Evolutionary conservation across 805 yeast species (phyloP).

Genomic region (Ogataea ramenticola): DNA sequence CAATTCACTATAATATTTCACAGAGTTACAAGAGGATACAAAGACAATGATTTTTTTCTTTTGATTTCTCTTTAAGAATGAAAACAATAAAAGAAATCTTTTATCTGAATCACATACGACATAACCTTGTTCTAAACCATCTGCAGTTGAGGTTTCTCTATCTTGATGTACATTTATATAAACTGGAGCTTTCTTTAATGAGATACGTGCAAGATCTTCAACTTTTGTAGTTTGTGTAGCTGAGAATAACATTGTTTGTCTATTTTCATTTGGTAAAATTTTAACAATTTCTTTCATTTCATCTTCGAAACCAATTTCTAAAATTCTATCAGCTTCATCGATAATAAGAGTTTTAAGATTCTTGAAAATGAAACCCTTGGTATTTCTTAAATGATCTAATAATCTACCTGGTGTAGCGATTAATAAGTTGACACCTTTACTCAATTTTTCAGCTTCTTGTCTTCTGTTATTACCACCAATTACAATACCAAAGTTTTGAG

Average conservation of each 20-base stretch:
- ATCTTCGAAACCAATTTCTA: constrained; percentile 97
- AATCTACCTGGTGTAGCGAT: constrained; percentile 98
- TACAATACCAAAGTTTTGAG: constrained; percentile 93
- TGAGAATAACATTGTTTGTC: constrained; percentile 97
- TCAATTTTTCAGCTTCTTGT: constrained; percentile 92
- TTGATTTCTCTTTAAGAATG: constrained; percentile 86
- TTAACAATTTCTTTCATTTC: constrained; percentile 97
- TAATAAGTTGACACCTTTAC: constrained; percentile 87
- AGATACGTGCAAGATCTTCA: constrained; percentile 95
- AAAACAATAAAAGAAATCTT: constrained; percentile 81
- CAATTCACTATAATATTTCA: constrained; percentile 91
- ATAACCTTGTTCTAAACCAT: constrained; percentile 96
- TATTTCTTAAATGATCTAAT: constrained; percentile 93
- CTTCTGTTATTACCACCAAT: constrained; percentile 98
- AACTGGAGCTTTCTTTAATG: constrained; percentile 86
- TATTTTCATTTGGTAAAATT: constrained; percentile 83
- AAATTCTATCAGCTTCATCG: constrained; percentile 97
- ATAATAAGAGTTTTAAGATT: constrained; percentile 89
- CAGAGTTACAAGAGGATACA: constrained; percentile 93
- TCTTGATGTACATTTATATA: constrained; percentile 90
- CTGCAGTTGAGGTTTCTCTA: constrained; percentile 83
- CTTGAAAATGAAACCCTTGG: constrained; percentile 88
- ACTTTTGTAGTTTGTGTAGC: constrained; percentile 99
- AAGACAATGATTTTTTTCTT: constrained; percentile 92
- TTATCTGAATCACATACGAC: constrained; percentile 96